Evolutionary conservation across 495 filamentous ascomycete genomes (phyloP).

Genomic region (Symbiotaphrina buchneri): DNA sequence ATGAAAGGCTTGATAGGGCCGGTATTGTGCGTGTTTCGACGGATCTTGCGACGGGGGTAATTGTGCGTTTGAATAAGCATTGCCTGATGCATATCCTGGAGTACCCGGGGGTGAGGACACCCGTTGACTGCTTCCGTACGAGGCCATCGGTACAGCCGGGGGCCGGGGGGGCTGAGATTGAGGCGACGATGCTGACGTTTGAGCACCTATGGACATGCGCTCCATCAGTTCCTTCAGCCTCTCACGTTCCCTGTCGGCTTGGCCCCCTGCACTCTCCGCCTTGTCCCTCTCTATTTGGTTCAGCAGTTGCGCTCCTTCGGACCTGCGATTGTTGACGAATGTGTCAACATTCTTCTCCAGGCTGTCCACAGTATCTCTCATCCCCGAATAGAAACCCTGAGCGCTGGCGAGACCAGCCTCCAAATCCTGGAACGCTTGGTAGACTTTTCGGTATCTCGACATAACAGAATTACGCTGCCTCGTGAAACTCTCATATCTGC

Average conservation of each 20-base stretch:
- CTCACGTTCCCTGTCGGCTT: slow-evolving; percentile 71
- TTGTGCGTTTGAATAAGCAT: slow-evolving; percentile 21
- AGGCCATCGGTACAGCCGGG: slow-evolving; percentile 4
- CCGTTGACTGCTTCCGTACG: slow-evolving; percentile 5
- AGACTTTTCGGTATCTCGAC: slow-evolving; percentile 73
- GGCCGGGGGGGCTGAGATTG: slow-evolving; percentile 3
- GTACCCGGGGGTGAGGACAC: slow-evolving; percentile 14
- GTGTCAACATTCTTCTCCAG: slow-evolving; percentile 92
- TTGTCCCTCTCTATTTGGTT: slow-evolving; percentile 68
- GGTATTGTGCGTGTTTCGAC: no score
- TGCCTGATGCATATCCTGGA: slow-evolving; percentile 24
- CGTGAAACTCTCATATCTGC: slow-evolving; percentile 75
- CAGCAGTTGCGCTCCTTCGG: slow-evolving; percentile 77
- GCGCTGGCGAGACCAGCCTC: slow-evolving; percentile 65
- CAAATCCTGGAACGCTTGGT: slow-evolving; percentile 84
- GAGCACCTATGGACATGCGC: slow-evolving; percentile 61
- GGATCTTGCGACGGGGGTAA: slow-evolving; percentile 13
- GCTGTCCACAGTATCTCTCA: slow-evolving; percentile 85
- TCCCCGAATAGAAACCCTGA: slow-evolving; percentile 82
- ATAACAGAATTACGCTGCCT: slow-evolving; percentile 63
- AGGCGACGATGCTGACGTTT: slow-evolving; percentile 16
- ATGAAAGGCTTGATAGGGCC: no score
- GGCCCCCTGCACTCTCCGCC: slow-evolving; percentile 38
- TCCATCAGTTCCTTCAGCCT: slow-evolving; percentile 82
- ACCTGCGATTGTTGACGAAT: slow-evolving; percentile 83